Conservation (phyloP, 352 stramenopile genomes). For the Globisporangium uncinulatum region DNA sequence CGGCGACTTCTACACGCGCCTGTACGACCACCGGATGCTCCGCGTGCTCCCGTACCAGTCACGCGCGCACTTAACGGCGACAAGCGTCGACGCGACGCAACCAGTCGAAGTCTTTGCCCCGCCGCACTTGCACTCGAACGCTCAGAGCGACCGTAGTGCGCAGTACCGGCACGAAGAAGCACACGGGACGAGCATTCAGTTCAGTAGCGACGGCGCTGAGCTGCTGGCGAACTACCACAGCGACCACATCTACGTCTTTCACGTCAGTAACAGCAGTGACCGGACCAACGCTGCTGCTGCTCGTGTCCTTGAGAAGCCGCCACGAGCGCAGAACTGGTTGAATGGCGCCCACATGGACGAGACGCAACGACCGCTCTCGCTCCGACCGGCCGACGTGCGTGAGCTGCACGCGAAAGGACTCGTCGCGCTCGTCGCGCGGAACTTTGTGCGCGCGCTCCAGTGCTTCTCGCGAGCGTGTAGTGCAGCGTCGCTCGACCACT, state of each 20-base stretch:
- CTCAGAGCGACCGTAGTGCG: conserved; percentile 28
- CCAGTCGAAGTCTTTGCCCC: conserved; percentile 66
- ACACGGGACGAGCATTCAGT: conserved; percentile 80
- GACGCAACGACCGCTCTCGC: not conserved
- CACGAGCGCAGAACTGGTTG: conserved; percentile 18
- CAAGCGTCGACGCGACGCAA: conserved; percentile 26
- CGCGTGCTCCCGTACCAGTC: conserved; percentile 26
- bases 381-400: conserved; percentile 17
- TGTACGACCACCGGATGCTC: conserved; percentile 81
- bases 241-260: conserved; percentile 82
- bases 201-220: conserved; percentile 58
- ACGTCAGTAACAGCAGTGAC: conserved; percentile 23
- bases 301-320: not conserved
- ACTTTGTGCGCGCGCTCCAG: conserved; percentile 35
- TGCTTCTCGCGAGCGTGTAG: conserved; percentile 30
- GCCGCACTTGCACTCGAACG: conserved; percentile 71
- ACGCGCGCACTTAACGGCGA: conserved; percentile 12
- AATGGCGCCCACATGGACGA: conserved; percentile 27
- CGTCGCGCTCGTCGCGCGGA: conserved; percentile 19
- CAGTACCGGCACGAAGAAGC: conserved; percentile 43
- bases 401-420: conserved; percentile 22
- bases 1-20: conserved; percentile 71
- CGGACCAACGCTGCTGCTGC: not conserved
- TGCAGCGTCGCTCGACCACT: conserved; percentile 5
- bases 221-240: conserved; percentile 82